Base-by-base conservation (phyloP, 2,329 filamentous ascomycete species). In the Cercospora janseana region DNA sequence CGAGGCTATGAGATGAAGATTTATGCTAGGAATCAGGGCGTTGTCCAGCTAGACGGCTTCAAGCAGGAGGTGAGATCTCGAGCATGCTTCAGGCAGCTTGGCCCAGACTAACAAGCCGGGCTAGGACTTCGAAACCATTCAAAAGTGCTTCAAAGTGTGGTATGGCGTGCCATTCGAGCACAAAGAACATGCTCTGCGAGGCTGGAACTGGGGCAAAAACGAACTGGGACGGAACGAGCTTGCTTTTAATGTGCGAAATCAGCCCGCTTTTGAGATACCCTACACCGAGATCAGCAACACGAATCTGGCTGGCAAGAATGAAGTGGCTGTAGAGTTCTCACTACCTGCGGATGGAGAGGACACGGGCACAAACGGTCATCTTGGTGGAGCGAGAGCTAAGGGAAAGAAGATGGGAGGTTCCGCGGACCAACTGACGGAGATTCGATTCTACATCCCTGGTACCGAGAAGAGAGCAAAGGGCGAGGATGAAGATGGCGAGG, bases 161-260 rank as follows among this genome's bases (percentile, higher is more conserved):
- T 98, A 97, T 73, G 93, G 89, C 73, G 86, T 93, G 64, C 90
- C 85, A 63, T 80, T 98, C 52, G 91, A 97, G 69, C 88, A 82
- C 69, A 89, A 88, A 70, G 93, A 98, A 72, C 93, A 97, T 70
- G 90, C 93, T 18, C 76, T 98, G 52, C 84, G 93, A 61, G 93
- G 93, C 49, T 98, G 93, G 93, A 98, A 98, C 70, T 98, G 93
- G 94, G 93, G 93, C 64, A 98, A 97, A 73, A 88, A 89, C 58
- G 93, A 98, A 65, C 95, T 98, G 68, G 86, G 87, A 55, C 95
- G 97, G 72, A 86, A 90, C 47, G 93, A 98, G 74, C 81, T 98
- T 49, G 82, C 88, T 23, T 98, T 98, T 78, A 97, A 91, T 69
- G 93, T 98, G 28, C 90, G 95, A 68, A 98, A 96, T 71, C 84